These are phyloP conservation scores for Arthrobotrys megalospora DNA, from an alignment of 2,329 filamentous ascomycete genomes.

Conservation along the genomic window DNA sequence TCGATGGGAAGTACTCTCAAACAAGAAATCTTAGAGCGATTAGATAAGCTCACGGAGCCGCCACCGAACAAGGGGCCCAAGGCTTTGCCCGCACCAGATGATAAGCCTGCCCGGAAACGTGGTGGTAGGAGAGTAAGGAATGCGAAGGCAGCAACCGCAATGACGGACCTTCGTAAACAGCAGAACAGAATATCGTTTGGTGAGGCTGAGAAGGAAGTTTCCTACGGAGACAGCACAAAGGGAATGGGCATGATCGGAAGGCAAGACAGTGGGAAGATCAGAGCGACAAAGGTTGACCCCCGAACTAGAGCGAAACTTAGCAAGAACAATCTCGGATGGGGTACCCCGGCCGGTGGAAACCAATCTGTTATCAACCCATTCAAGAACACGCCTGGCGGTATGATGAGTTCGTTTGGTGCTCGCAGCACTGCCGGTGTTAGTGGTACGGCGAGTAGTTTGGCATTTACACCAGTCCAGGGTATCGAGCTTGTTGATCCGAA, in stretches of 20 bases:
- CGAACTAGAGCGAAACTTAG: constrained; percentile 92
- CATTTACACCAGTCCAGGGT: constrained; percentile 94
- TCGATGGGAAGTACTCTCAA: constrained; percentile 86
- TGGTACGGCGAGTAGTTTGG: constrained; percentile 87
- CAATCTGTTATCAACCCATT: constrained; percentile 81
- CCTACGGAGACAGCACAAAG: constrained; percentile 88
- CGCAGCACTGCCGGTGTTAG: constrained; percentile 73
- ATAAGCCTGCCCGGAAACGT: constrained; percentile 93
- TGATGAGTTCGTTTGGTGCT: constrained; percentile 81
- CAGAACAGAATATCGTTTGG: constrained; percentile 97
- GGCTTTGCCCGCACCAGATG: constrained; percentile 91
- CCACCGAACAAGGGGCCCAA: constrained; percentile 89
- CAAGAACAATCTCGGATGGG: constrained; percentile 97
- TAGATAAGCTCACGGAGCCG: constrained; percentile 94
- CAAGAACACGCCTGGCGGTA: constrained; percentile 69
- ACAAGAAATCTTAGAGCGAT: constrained; percentile 83
- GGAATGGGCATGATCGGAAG: constrained; percentile 97
- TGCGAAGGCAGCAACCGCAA: constrained; percentile 95
- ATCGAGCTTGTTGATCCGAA: constrained; percentile 96
- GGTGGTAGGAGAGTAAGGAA: constrained; percentile 91
- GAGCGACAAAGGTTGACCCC: constrained; percentile 89
- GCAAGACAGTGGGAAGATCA: constrained; percentile 87
- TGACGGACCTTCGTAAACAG: constrained; percentile 95
- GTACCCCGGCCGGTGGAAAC: constrained; percentile 77
- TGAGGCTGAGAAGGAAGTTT: constrained; percentile 93